Evolutionary conservation across 169 alveolate species (phyloP).

Genomic region (Babesia divergens): DNA sequence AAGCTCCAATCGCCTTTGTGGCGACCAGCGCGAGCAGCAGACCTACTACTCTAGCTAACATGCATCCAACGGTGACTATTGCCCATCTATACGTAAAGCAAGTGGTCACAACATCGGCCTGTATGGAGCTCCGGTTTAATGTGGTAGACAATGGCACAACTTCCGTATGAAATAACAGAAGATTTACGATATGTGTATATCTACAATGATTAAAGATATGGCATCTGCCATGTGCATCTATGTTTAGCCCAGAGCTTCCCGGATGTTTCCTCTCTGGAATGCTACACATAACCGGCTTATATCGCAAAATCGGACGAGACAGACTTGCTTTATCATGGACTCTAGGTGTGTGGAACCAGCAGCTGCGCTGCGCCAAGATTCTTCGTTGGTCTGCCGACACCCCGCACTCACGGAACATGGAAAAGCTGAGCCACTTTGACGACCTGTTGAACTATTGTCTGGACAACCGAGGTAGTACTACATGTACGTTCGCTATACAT

Average conservation of each 20-base stretch:
- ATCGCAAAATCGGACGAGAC: neutral
- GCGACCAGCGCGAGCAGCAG: neutral
- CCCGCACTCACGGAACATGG: slow-evolving; percentile 58
- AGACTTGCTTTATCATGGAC: neutral
- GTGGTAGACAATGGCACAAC: too few species aligned
- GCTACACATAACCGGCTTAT: neutral
- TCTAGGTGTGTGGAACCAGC: neutral
- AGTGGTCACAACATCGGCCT: too few species aligned
- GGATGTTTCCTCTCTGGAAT: neutral
- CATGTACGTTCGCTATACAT: neutral
- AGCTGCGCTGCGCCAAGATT: slow-evolving; percentile 43
- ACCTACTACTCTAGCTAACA: neutral
- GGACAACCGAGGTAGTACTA: slow-evolving; percentile 35
- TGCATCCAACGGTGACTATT: neutral
- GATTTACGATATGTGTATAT: too few species aligned
- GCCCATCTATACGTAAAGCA: too few species aligned
- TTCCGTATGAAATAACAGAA: too few species aligned
- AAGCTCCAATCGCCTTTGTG: neutral
- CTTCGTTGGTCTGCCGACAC: slow-evolving; percentile 67
- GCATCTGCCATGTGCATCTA: too few species aligned
- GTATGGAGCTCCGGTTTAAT: too few species aligned
- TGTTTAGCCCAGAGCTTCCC: too few species aligned
- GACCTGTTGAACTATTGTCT: slow-evolving; percentile 61
- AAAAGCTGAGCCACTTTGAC: slow-evolving; percentile 51
- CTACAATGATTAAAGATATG: too few species aligned